Conservation (phyloP, 2,329 filamentous ascomycete genomes). For the Talaromyces sp. region DNA sequence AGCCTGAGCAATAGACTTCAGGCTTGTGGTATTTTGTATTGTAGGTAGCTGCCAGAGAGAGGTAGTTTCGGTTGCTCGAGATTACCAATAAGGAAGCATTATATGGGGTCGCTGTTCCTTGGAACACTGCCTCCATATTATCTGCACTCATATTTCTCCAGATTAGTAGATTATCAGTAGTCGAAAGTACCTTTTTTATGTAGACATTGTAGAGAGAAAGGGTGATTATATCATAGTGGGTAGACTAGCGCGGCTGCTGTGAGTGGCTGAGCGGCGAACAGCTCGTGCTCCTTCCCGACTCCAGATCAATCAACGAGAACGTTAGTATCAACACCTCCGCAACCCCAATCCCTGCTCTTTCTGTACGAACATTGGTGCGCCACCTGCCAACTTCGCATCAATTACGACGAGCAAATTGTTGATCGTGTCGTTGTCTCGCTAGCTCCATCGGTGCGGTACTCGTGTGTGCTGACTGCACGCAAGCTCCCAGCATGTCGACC, state of each 20-base stretch:
- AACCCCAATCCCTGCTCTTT: background rate
- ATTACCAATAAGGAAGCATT: conserved; percentile 6
- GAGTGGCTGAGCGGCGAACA: conserved; percentile 21
- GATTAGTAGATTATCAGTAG: background rate
- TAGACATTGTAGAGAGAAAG: background rate
- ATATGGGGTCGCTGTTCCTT: conserved; percentile 3
- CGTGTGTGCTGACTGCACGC: conserved; percentile 10
- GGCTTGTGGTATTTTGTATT: conserved; percentile 17
- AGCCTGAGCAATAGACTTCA: background rate
- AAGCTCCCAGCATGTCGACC: conserved; percentile 45
- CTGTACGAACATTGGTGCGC: background rate
- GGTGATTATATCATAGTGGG: conserved; percentile 1
- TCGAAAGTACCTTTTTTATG: background rate
- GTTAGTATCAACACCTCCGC: background rate
- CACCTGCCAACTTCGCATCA: background rate
- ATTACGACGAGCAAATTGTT: background rate
- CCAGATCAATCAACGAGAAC: conserved; percentile 4
- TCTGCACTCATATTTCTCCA: background rate
- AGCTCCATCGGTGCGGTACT: conserved; percentile 1
- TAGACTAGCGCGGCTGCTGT: conserved; percentile 16
- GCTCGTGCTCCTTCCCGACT: conserved; percentile 20
- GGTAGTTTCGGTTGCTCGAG: background rate
- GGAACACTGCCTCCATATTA: background rate
- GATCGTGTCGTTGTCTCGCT: background rate
- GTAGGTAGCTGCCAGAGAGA: conserved; percentile 17